These are phyloP conservation scores for Pseudogymnoascus sp. DNA, from an alignment of 2,329 filamentous ascomycete species.

Conservation along the genomic window DNA sequence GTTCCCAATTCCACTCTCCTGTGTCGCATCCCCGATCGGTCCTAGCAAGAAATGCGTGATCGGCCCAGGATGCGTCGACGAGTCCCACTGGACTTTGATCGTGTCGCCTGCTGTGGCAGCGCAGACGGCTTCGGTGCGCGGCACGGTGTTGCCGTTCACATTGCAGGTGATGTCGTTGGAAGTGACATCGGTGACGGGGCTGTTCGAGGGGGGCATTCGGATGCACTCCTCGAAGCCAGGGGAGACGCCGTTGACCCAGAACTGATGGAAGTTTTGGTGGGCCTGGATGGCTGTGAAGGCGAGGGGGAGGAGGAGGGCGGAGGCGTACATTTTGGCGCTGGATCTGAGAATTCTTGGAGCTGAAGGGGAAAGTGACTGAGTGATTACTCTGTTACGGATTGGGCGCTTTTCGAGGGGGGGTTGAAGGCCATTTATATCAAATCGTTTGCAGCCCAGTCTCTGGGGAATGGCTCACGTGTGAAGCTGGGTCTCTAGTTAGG, in stretches of 20 bases:
- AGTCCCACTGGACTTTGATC: slow-evolving; percentile 33
- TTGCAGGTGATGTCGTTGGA: slow-evolving; percentile 43
- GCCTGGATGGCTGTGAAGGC: slow-evolving; percentile 24
- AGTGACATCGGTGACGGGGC: slow-evolving; percentile 29
- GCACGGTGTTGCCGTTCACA: slow-evolving; percentile 23
- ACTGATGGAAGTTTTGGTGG: slow-evolving; percentile 35
- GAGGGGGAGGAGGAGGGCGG: background rate
- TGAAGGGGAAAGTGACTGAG: background rate
- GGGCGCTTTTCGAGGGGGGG: background rate
- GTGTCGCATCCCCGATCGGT: slow-evolving; percentile 22
- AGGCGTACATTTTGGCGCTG: background rate
- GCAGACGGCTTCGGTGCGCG: slow-evolving; percentile 26
- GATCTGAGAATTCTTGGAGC: background rate
- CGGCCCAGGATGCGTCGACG: slow-evolving; percentile 31
- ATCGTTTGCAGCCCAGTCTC: background rate
- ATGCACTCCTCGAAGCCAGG: slow-evolving; percentile 36
- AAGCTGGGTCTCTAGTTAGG: background rate
- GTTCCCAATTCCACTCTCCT: slow-evolving; percentile 24
- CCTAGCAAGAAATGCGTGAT: slow-evolving; percentile 33
- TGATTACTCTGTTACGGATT: background rate
- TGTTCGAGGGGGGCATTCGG: slow-evolving; percentile 42
- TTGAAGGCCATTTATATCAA: background rate
- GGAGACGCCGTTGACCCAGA: slow-evolving; percentile 33
- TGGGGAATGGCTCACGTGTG: background rate
- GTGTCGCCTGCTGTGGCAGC: slow-evolving; percentile 28